These are phyloP conservation scores for Talaromyces funiculosus DNA, from an alignment of 2,329 filamentous ascomycete genomes.

Conservation along the genomic window DNA sequence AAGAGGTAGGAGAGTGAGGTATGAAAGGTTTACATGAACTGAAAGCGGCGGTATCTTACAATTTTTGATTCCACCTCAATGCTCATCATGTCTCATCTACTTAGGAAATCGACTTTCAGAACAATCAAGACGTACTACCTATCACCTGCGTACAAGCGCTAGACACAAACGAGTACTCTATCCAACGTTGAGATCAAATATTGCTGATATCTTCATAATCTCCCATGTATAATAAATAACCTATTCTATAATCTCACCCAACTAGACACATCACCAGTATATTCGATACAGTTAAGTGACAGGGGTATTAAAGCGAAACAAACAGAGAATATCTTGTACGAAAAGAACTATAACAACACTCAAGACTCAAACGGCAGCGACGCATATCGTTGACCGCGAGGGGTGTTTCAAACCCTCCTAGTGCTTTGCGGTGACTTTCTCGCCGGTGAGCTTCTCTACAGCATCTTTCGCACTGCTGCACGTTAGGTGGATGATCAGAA, in stretches of 20 bases:
- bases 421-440: constrained; percentile 60
- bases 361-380: neutral
- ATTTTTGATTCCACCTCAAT: too few relatives aligned
- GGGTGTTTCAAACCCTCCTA: constrained; percentile 44
- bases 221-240: neutral
- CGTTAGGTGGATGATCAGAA: constrained; percentile 22
- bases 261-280: neutral
- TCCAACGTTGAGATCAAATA: neutral
- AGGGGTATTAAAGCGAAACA: neutral
- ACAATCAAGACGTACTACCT: too few relatives aligned
- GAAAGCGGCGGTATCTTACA: too few relatives aligned
- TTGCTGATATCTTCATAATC: neutral
- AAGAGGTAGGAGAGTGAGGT: too few relatives aligned
- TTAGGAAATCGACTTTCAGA: too few relatives aligned
- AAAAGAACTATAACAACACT: neutral
- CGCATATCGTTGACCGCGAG: constrained; percentile 20
- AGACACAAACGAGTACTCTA: too few relatives aligned
- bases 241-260: constrained; percentile 1
- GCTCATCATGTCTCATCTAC: too few relatives aligned
- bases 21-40: too few relatives aligned
- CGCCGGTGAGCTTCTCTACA: constrained; percentile 61
- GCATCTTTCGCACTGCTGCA: constrained; percentile 56
- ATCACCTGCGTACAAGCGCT: too few relatives aligned
- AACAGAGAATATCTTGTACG: neutral
- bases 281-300: neutral